phyloP scores from a whole-genome alignment of 768 basidiomycete species.

The Galerina marginata region DNA sequence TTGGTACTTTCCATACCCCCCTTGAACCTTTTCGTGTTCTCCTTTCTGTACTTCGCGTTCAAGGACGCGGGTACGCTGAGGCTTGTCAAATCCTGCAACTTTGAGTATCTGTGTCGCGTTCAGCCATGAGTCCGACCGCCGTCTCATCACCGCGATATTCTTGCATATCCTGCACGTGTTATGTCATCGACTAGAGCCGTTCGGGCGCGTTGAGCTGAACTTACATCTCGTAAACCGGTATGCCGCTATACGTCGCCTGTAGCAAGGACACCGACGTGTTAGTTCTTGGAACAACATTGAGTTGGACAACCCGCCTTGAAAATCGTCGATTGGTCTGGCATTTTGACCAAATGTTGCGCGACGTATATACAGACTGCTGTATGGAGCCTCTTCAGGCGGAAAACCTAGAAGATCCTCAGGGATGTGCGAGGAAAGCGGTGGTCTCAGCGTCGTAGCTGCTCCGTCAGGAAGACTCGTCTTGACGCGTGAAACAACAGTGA shows the following conservation, averaged over 20 bases:
- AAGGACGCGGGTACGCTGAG: conserved; percentile 94
- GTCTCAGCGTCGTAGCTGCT: conserved; percentile 25
- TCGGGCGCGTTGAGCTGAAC: conserved; percentile 44
- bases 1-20: conserved; percentile 99
- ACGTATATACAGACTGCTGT: neutral
- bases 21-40: conserved; percentile 98
- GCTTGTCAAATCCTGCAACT: conserved; percentile 99
- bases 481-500: conserved; percentile 49
- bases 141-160: conserved; percentile 96
- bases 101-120: conserved; percentile 99
- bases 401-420: neutral
- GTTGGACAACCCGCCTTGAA: conserved; percentile 68
- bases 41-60: conserved; percentile 99
- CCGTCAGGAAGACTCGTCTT: conserved; percentile 35
- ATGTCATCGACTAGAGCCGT: conserved; percentile 32
- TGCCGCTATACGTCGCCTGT: conserved; percentile 91
- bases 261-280: conserved; percentile 28
- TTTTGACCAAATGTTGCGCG: conserved; percentile 31
- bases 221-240: conserved; percentile 92
- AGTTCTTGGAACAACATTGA: conserved; percentile 16
- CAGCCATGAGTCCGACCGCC: conserved; percentile 95
- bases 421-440: conserved; percentile 8
- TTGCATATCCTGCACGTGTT: conserved; percentile 84
- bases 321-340: conserved; percentile 81
- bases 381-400: neutral